Percentiles rank a stretch among this genome's conserved stretches.
Conservation (phyloP, 2,329 filamentous ascomycete species). For the Pleoardoris graminearum region DNA sequence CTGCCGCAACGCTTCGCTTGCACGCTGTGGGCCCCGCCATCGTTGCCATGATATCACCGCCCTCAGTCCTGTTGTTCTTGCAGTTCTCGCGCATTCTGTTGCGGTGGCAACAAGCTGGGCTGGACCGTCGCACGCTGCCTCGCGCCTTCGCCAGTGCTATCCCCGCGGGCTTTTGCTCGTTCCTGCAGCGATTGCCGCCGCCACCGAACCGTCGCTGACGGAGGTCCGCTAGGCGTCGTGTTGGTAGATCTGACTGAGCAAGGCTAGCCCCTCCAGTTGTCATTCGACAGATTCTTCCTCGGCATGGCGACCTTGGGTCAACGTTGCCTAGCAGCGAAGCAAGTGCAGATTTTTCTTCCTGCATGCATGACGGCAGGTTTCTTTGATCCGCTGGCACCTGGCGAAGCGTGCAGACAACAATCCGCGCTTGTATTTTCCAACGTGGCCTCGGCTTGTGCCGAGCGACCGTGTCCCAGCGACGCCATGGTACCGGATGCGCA, state of each 20-base stretch:
- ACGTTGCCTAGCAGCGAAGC: too few species aligned
- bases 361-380: too few species aligned
- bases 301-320: too few species aligned
- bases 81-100: too few species aligned
- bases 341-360: too few species aligned
- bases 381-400: too few species aligned
- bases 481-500: not conserved
- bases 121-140: not conserved
- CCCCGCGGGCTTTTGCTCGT: slow-evolving; percentile 12
- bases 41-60: slow-evolving; percentile 13
- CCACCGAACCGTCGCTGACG: slow-evolving; percentile 15
- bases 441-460: not conserved
- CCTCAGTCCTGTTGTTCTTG: not conserved
- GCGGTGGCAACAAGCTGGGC: not conserved
- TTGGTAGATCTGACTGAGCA: slow-evolving; percentile 13
- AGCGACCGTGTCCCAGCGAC: not conserved
- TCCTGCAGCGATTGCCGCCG: slow-evolving; percentile 34
- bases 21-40: slow-evolving; percentile 9
- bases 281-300: not conserved
- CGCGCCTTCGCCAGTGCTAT: not conserved
- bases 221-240: slow-evolving; percentile 2
- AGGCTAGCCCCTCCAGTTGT: slow-evolving; percentile 3
- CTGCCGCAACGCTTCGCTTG: slow-evolving; percentile 17
- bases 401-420: too few species aligned
- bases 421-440: not conserved